Base-by-base conservation (phyloP, 495 filamentous ascomycete genomes). In the Penicillium nucicola region DNA sequence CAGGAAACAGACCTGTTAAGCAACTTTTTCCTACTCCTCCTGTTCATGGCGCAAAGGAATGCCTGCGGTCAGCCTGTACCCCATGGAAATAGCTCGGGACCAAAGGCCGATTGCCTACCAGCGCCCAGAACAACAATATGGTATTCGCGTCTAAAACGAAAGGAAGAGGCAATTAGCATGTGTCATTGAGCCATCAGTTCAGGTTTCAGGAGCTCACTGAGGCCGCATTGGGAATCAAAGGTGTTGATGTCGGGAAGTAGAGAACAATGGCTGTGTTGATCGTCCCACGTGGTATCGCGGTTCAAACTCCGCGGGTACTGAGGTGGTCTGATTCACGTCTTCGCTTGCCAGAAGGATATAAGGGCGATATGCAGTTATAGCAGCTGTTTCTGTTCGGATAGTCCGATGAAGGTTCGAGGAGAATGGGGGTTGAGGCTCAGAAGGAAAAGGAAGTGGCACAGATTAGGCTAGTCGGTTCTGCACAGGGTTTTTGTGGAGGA, bases 21-120 rank as follows among this genome's bases (percentile, higher is more conserved):
- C 93, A 97, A 66, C 90, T 96, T 74, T 98, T 98, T 50, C 93
- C 93, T 55, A 98, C 93, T 62, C 93, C 93, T 69, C 93, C 92
- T 95, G 60, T 53, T 28, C 51, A 22, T 33, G 28, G 31, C 42
- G 37, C 46, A 48, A 23, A 15, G 18, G 36, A 48, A 48, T 51
- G 42, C 18, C 42, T 37, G 25, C 23, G 31, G 32, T 49, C 48
- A 60, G 54, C 48, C 46, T 31, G n/a, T 48, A 37, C 38, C 36
- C 46, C 13, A 40, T 33, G 36, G 23, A 2, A 48, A 41, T 20
- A 31, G 39, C 17, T 40, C 25, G 28, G 45, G 23, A 48, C 14
- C 12, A 22, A 22, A 34, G 28, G 46, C 30, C 31, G n/a, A 55
- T 48, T 48, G 54, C 84, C 64, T 70, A 89, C 88, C 89, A 68